Conservation (phyloP, 176 grass and related monocot species). For the Metroxylon sagu region DNA sequence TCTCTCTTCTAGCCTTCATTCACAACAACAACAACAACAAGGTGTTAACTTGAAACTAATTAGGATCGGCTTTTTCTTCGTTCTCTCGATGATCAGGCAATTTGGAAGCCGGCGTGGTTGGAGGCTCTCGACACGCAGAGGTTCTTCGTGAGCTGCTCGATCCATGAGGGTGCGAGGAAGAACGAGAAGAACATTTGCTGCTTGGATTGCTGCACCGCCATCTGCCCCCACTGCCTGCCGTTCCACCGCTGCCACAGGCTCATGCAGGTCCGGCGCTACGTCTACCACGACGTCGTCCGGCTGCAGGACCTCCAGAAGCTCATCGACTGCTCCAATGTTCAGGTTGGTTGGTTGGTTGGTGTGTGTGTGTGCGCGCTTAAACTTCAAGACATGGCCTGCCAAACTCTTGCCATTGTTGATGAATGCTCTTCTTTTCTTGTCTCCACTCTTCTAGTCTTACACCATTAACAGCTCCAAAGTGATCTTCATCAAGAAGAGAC, state of each 20-base stretch:
- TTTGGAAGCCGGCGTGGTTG: slow-evolving; percentile 16
- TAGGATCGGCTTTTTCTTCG: background rate
- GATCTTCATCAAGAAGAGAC: slow-evolving; percentile 17
- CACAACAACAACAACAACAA: too few relatives aligned
- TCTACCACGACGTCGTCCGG: slow-evolving; percentile 16
- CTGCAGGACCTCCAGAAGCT: slow-evolving; percentile 19
- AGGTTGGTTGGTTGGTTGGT: too few relatives aligned
- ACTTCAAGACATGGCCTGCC: too few relatives aligned
- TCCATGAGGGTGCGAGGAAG: slow-evolving; percentile 18
- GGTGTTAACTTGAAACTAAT: too few relatives aligned
- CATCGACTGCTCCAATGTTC: slow-evolving; percentile 19
- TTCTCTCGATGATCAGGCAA: background rate
- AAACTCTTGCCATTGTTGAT: too few relatives aligned
- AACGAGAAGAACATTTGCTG: slow-evolving; percentile 26
- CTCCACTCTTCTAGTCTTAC: slow-evolving; percentile 4
- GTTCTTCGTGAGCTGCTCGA: slow-evolving; percentile 8
- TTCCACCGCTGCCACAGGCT: slow-evolving; percentile 8
- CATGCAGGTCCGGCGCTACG: slow-evolving; percentile 16
- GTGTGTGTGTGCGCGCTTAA: too few relatives aligned
- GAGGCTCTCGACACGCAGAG: slow-evolving; percentile 17
- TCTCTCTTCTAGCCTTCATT: background rate
- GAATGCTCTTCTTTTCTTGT: too few relatives aligned
- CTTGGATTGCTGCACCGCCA: slow-evolving; percentile 19
- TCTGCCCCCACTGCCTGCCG: slow-evolving; percentile 19
- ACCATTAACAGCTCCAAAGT: slow-evolving; percentile 22